Evolutionary conservation across 2,329 filamentous ascomycete species (phyloP), one percentile per base, ranked within the genome.

Genomic region (Leptographium wingfieldii): DNA sequence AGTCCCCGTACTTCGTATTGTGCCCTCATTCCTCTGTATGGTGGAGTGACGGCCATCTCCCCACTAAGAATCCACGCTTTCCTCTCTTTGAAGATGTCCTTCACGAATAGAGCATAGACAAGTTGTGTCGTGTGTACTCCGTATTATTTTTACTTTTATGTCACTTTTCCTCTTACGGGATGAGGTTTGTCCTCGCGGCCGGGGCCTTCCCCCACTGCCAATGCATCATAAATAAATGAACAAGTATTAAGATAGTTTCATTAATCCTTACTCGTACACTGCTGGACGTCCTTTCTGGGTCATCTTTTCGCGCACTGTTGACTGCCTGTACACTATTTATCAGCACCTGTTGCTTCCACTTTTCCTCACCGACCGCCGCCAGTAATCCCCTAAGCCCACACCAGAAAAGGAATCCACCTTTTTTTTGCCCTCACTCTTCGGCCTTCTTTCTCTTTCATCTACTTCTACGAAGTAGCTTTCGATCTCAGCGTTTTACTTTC

Each of bases 321-420:
- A 27, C 27, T 19, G 27, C 27, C 49, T 52, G 7, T 52, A 57
- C 59, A 33, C 49, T 55, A 46, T 56, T 51, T 56, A 46, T 25
- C 33, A 55, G 52, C 57, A 59, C 31, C 48, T 48, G 16, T 58
- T 43, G 57, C 55, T 55, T 57, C 58, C 60, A 55, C 58, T 55
- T 59, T 61, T 57, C 57, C 56, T 61, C 60, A 61, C 55, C 60
- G 57, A 61, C 49, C 40, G 33, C 57, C 22, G 19, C 48, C 48
- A 52, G 49, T 31, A 52, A 52, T 52, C 49, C 25, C 27, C 49
- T 52, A 52, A 52, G 27, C 49, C 49, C 49, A 52, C 49, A 52
- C 49, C 49, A 52, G 19, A 43, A 52, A 52, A 52, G 49, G 19
- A 31, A 52, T 52, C 49, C 49, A 52, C 49, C 27, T 29, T 52